phyloP scores from a whole-genome alignment of 257 asterid genomes.

The Forsythia viridissima region DNA sequence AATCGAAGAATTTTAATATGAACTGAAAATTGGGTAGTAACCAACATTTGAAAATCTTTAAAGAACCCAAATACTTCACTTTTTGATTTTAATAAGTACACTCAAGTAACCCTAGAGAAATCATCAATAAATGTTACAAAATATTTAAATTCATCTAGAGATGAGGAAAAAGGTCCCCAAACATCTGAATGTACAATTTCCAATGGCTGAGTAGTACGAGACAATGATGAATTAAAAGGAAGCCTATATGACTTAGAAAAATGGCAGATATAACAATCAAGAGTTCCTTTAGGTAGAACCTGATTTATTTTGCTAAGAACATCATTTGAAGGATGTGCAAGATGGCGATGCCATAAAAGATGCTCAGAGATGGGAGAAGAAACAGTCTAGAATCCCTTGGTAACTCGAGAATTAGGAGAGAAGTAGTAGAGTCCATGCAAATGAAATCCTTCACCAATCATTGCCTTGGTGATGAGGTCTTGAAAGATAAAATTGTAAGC shows the following conservation, averaged over 20 bases:
- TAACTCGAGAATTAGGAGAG: background rate
- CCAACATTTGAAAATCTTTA: background rate
- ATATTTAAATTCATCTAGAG: background rate
- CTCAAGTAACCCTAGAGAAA: background rate
- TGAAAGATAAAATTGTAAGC: background rate
- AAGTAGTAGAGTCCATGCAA: too few species aligned
- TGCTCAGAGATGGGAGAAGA: background rate
- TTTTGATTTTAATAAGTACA: background rate
- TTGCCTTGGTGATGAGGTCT: background rate
- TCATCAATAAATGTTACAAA: background rate
- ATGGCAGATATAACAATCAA: conserved; percentile 2
- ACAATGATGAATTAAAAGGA: too few species aligned
- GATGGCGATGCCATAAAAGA: background rate
- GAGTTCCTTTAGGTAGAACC: background rate
- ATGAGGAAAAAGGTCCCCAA: too few species aligned
- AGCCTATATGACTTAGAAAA: background rate
- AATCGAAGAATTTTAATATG: too few species aligned
- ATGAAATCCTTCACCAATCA: background rate
- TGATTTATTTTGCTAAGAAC: background rate
- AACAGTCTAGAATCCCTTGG: background rate
- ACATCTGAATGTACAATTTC: background rate
- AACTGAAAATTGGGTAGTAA: too few species aligned
- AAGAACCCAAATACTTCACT: background rate
- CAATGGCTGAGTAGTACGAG: too few species aligned
- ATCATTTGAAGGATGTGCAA: background rate